phyloP scores from a whole-genome alignment of 495 filamentous ascomycete genomes.

The Mytilinidion resinicola region DNA sequence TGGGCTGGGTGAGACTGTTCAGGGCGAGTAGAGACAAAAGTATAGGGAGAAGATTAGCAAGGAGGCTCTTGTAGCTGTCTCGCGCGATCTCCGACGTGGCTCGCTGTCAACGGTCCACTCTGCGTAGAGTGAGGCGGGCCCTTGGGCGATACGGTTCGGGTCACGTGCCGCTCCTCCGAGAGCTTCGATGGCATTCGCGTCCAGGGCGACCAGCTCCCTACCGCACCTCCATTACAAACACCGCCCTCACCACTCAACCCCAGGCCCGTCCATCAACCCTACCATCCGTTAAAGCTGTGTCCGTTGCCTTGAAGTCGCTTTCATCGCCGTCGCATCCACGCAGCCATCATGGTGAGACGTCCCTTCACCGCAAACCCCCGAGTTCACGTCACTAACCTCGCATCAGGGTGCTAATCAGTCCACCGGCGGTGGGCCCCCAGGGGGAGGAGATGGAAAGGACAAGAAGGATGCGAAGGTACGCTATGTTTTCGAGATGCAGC shows the following conservation, averaged over 20 bases:
- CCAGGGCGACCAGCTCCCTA: too few relatives aligned
- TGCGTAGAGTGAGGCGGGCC: neutral
- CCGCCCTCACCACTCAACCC: neutral
- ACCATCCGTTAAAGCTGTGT: neutral
- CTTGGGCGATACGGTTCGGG: too few relatives aligned
- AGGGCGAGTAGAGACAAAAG: neutral
- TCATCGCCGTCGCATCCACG: neutral
- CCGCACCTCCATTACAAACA: constrained; percentile 1
- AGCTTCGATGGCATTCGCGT: too few relatives aligned
- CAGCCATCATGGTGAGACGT: constrained; percentile 20
- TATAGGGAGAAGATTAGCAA: neutral
- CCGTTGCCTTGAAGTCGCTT: too few relatives aligned
- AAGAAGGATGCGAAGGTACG: constrained; percentile 93
- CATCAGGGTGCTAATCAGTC: constrained; percentile 79
- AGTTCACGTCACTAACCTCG: constrained; percentile 13
- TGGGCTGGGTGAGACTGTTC: neutral
- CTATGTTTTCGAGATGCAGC: constrained; percentile 1
- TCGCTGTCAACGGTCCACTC: neutral
- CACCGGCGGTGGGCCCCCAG: constrained; percentile 62
- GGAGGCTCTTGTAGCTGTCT: neutral
- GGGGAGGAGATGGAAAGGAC: constrained; percentile 69
- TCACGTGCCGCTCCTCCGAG: too few relatives aligned
- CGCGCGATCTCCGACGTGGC: neutral
- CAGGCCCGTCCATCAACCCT: neutral
- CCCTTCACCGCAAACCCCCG: constrained; percentile 12